Base-by-base conservation (phyloP, 78 protist species). In the Dictyostelium purpureum region DNA sequence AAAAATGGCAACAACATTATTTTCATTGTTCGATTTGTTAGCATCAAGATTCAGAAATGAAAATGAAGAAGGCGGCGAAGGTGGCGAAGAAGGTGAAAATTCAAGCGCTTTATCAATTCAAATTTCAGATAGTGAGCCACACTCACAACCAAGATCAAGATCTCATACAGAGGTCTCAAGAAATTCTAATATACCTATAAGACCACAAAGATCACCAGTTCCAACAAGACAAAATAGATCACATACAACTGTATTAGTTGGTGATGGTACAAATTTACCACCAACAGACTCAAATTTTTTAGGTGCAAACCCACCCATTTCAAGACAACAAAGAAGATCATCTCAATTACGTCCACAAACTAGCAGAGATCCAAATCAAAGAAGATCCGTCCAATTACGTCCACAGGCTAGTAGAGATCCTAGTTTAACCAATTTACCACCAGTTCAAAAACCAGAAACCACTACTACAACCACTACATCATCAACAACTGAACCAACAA, bases 81-180 rank as follows among this genome's bases (percentile, higher is more conserved):
- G 59, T 77, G 35, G 24, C 47, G 37, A 45, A 56, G 40, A 26
- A 49, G 59, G 47, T 26, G 79, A 71, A 51, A 71, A 71, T 71
- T 19, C 76, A 69, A 35, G 40, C n/a, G 33, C 42, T 33, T 21
- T 76, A 2, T 52, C 69, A 52, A 37, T 76, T 52, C 59, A 56
- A 79, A 74, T 61, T 61, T 28, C 71, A 5, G 73, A 71, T 14
- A n/a, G 65, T 9, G 79, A 67, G 11, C 74, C 80, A 56, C 90
- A 82, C 21, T 82, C 90, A 54, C 90, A 82, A 42, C 90, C 90
- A 56, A 38, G 90, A 24, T 82, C 90, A 24, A 79, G 90, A 71
- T 82, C 90, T 54, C 78, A 71, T 67, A 82, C 90, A 47, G 90
- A 82, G 19, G 63, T 77, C 11, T 26, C 79, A 28, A 82, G 81